These are phyloP conservation scores for Solanum hybrid DNA, from an alignment of 305 asterid genomes.

Conservation along the genomic window DNA sequence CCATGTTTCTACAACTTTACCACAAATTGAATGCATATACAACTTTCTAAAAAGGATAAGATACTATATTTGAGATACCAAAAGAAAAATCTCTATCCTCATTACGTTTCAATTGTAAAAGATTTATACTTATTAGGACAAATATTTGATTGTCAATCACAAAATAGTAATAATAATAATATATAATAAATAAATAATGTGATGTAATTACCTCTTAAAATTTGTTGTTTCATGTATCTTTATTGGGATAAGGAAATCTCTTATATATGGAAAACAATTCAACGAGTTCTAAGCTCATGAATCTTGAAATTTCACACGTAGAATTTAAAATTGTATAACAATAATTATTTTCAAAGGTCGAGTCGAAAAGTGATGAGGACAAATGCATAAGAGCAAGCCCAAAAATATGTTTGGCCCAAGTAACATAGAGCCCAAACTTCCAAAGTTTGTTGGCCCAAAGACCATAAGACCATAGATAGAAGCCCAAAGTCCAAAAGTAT, in stretches of 20 bases:
- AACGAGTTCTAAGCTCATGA: background rate
- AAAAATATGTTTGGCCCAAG: background rate
- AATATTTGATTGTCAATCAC: background rate
- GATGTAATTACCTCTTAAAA: background rate
- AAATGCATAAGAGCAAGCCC: background rate
- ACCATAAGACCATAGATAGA: background rate
- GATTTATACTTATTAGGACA: background rate
- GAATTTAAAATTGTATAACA: background rate
- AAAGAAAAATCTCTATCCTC: background rate
- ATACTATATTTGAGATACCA: background rate
- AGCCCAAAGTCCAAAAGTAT: background rate
- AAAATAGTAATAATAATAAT: too few relatives aligned
- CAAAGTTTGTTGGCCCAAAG: background rate
- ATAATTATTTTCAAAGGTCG: background rate
- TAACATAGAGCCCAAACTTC: background rate
- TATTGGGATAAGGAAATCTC: background rate
- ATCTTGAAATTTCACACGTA: background rate
- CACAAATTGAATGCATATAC: background rate
- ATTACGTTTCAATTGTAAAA: background rate
- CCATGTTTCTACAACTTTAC: background rate
- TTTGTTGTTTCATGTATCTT: background rate
- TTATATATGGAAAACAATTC: background rate
- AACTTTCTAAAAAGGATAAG: background rate
- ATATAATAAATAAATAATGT: background rate
- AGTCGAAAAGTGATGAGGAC: background rate